These are phyloP conservation scores for Metarhizium anisopliae DNA, from an alignment of 2,329 filamentous ascomycete species.

Conservation along the genomic window DNA sequence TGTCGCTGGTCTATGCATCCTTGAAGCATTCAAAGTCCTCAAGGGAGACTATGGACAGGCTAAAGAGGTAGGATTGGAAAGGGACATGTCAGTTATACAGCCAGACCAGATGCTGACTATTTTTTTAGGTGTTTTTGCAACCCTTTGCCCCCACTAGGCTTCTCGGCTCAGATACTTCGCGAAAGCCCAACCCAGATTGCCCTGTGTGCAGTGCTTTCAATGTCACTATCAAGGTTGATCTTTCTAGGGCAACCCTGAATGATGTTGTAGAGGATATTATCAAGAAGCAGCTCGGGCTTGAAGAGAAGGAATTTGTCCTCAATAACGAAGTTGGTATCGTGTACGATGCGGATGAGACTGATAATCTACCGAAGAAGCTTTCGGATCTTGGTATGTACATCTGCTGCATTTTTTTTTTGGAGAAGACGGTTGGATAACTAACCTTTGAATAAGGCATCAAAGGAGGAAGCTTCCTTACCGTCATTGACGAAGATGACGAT, in stretches of 20 bases:
- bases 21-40: conserved; percentile 88
- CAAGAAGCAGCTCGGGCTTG: conserved; percentile 62
- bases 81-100: not conserved
- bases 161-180: conserved; percentile 46
- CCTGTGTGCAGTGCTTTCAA: conserved; percentile 73
- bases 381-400: conserved; percentile 54
- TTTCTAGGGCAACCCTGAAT: conserved; percentile 62
- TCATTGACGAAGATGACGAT: conserved; percentile 75
- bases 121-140: conserved; percentile 63
- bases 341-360: conserved; percentile 82
- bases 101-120: conserved; percentile 1
- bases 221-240: conserved; percentile 57
- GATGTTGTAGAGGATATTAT: conserved; percentile 73
- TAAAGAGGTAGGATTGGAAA: conserved; percentile 52
- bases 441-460: conserved; percentile 49
- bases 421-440: not conserved
- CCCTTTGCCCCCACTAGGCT: conserved; percentile 51
- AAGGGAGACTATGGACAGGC: conserved; percentile 60
- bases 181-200: conserved; percentile 69
- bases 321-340: conserved; percentile 67
- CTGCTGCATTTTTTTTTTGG: not conserved
- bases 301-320: conserved; percentile 68
- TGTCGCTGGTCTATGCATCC: conserved; percentile 82
- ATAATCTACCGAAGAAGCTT: conserved; percentile 75
- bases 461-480: conserved; percentile 66